Percentiles rank a stretch among this genome's conserved stretches.
These are phyloP conservation scores for Dactylonectria estremocensis DNA, from an alignment of 2,329 filamentous ascomycete species.

Conservation along the genomic window DNA sequence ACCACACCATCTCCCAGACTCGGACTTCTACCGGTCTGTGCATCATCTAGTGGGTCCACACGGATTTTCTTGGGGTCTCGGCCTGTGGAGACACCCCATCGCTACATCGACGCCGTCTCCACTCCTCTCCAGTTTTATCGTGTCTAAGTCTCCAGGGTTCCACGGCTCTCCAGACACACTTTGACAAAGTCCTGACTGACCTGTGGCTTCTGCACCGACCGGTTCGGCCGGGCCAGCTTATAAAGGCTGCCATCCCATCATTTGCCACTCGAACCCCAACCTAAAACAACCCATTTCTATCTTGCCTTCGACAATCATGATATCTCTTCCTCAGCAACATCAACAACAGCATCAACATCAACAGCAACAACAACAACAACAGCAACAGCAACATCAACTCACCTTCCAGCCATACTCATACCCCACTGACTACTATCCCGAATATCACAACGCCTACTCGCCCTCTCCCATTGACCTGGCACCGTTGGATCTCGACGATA, in stretches of 20 bases:
- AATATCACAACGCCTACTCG: conserved; percentile 30
- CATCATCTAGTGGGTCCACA: conserved; percentile 33
- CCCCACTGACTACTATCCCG: conserved; percentile 39
- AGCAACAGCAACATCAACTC: conserved; percentile 49
- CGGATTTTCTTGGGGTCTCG: conserved; percentile 31
- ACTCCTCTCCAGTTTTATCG: conserved; percentile 24
- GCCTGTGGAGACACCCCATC: conserved; percentile 24
- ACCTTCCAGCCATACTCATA: conserved; percentile 35
- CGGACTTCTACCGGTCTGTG: conserved; percentile 27
- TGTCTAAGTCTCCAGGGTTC: conserved; percentile 16
- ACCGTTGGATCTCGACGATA: conserved; percentile 43
- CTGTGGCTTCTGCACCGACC: conserved; percentile 9
- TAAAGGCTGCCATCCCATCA: conserved; percentile 46
- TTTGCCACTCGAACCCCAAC: conserved; percentile 44
- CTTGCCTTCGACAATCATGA: conserved; percentile 46
- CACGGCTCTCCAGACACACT: conserved; percentile 28
- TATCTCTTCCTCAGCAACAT: conserved; percentile 49
- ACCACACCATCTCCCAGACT: conserved; percentile 26
- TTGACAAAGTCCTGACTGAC: conserved; percentile 30
- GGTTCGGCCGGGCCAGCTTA: conserved; percentile 35
- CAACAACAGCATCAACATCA: conserved; percentile 45
- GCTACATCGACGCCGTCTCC: conserved; percentile 23
- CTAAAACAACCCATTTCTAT: conserved; percentile 40
- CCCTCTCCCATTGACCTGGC: conserved; percentile 29
- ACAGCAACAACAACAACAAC: conserved; percentile 39